These are phyloP conservation scores for Pyrus hybrid DNA, from an alignment of 331 rosid species.

Conservation along the genomic window DNA sequence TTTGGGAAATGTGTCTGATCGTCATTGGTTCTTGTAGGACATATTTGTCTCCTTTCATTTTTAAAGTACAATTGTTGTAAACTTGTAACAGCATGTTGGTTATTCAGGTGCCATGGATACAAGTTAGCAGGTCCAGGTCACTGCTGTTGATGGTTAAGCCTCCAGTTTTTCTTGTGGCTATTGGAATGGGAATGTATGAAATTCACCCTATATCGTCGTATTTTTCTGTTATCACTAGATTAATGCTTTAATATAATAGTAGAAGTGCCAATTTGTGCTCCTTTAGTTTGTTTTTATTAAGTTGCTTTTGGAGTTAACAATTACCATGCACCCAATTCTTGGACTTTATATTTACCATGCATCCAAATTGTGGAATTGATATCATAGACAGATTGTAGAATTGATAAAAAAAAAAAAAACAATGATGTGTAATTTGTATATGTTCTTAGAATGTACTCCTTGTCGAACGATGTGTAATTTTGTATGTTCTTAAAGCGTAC, in stretches of 20 bases:
- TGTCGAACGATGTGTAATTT: too few relatives aligned
- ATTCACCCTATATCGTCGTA: background rate
- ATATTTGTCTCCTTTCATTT: background rate
- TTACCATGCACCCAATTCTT: background rate
- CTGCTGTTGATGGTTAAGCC: slow-evolving; percentile 76
- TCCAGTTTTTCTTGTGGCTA: slow-evolving; percentile 63
- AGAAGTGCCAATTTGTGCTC: too few relatives aligned
- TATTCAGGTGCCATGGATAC: slow-evolving; percentile 92
- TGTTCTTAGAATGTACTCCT: background rate
- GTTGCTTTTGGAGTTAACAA: background rate
- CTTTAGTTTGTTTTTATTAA: background rate
- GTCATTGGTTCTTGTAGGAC: too few relatives aligned
- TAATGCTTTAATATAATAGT: too few relatives aligned
- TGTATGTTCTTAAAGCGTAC: background rate
- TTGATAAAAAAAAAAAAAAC: too few relatives aligned
- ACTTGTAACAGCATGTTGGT: slow-evolving; percentile 9
- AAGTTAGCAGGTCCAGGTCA: slow-evolving; percentile 91
- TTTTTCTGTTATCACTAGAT: too few relatives aligned
- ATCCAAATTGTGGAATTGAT: background rate
- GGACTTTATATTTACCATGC: background rate
- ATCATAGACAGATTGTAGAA: background rate
- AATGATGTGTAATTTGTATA: too few relatives aligned
- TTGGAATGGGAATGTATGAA: slow-evolving; percentile 82
- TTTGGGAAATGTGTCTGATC: too few relatives aligned
- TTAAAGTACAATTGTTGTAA: background rate